phyloP scores from a whole-genome alignment of 2,329 filamentous ascomycete species.

The Polychaeton citri region DNA sequence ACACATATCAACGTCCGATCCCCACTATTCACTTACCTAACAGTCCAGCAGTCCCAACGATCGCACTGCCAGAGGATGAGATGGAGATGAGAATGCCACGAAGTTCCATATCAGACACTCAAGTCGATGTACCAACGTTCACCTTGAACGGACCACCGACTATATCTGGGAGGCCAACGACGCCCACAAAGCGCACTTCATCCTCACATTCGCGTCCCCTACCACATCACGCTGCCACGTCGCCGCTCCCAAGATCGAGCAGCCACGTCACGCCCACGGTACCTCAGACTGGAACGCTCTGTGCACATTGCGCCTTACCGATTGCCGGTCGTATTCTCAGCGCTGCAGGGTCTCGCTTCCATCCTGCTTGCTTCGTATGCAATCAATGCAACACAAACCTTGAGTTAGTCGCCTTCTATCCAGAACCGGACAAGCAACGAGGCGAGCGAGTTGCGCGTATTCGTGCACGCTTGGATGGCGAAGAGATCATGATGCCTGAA shows the following conservation, averaged over 20 bases:
- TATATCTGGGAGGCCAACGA: slow-evolving; percentile 5
- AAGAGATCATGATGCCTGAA: slow-evolving; percentile 42
- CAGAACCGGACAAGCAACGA: slow-evolving; percentile 66
- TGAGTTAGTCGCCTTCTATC: slow-evolving; percentile 92
- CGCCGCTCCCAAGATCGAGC: slow-evolving; percentile 22
- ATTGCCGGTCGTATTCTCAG: slow-evolving; percentile 87
- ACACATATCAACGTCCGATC: not conserved
- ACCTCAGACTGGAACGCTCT: slow-evolving; percentile 53
- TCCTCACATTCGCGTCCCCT: slow-evolving; percentile 19
- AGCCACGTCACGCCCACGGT: slow-evolving; percentile 33
- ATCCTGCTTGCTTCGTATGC: slow-evolving; percentile 86
- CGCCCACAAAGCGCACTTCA: slow-evolving; percentile 21
- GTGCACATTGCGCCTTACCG: slow-evolving; percentile 68
- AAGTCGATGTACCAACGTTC: slow-evolving; percentile 15
- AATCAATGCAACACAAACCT: slow-evolving; percentile 75
- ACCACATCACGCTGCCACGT: slow-evolving; percentile 18
- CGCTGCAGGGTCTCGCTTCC: slow-evolving; percentile 70
- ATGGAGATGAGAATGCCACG: not conserved
- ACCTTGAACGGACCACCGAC: slow-evolving; percentile 1
- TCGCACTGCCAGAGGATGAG: slow-evolving; percentile 5
- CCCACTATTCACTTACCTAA: slow-evolving; percentile 2
- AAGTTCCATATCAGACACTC: slow-evolving; percentile 2
- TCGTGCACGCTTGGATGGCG: slow-evolving; percentile 41
- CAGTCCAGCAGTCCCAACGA: slow-evolving; percentile 9
- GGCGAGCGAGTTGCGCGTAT: slow-evolving; percentile 63